These are phyloP conservation scores for Myrmaecium sp. DNA, from an alignment of 2,329 filamentous ascomycete species.

Conservation along the genomic window DNA sequence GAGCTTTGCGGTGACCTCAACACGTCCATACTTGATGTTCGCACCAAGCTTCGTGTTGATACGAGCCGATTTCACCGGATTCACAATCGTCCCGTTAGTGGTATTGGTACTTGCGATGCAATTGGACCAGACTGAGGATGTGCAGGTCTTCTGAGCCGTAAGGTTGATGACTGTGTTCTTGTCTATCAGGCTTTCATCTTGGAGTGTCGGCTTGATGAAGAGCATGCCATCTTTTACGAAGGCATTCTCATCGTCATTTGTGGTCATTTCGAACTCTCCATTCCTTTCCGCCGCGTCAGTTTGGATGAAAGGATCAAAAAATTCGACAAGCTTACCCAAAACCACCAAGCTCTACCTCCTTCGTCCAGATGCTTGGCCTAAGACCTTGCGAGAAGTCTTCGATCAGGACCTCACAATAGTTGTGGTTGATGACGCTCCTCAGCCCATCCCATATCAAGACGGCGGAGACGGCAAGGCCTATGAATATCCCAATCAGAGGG, in stretches of 20 bases:
- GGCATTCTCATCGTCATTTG: conserved; percentile 53
- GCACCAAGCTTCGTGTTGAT: conserved; percentile 58
- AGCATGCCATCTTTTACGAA: conserved; percentile 54
- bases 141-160: conserved; percentile 47
- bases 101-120: conserved; percentile 60
- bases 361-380: conserved; percentile 48
- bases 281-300: conserved; percentile 36
- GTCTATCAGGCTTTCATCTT: conserved; percentile 44
- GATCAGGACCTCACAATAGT: conserved; percentile 51
- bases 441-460: conserved; percentile 64
- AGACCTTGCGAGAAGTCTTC: conserved; percentile 48
- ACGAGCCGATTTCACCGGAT: conserved; percentile 60
- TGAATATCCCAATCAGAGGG: conserved; percentile 50
- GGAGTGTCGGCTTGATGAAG: conserved; percentile 57
- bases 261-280: conserved; percentile 67
- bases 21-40: conserved; percentile 61
- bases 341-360: conserved; percentile 58
- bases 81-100: conserved; percentile 61
- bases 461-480: conserved; percentile 51
- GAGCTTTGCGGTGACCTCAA: conserved; percentile 64
- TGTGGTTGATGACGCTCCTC: conserved; percentile 53
- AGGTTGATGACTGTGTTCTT: conserved; percentile 54
- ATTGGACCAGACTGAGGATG: conserved; percentile 38
- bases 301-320: background rate
- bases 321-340: conserved; percentile 44